phyloP scores from a whole-genome alignment of 2,329 filamentous ascomycete genomes.

The Ophiostoma fasciatum region DNA sequence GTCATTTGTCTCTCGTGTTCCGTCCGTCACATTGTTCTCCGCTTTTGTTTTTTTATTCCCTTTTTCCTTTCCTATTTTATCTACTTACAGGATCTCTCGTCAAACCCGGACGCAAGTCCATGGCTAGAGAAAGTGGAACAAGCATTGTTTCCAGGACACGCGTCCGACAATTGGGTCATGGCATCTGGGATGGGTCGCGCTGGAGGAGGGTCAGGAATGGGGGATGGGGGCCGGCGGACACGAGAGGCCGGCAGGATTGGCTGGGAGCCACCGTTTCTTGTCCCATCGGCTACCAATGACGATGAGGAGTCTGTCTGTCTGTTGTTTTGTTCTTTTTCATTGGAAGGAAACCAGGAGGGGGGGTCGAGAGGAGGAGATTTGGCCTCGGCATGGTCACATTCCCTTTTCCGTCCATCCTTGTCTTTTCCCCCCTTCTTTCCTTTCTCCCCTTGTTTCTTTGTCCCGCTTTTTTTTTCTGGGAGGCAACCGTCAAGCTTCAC shows the following conservation, averaged over 20 bases:
- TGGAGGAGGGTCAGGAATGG: no score
- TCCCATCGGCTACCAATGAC: no score
- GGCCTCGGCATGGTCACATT: no score
- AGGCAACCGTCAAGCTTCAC: no score
- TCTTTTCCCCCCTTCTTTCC: neutral
- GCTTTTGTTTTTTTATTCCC: neutral
- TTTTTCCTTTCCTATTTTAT: neutral
- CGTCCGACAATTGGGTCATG: no score
- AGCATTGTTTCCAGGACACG: neutral
- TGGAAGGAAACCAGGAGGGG: no score
- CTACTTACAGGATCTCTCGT: neutral
- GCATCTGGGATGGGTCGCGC: no score
- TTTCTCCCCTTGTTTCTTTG: neutral
- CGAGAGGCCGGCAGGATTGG: no score
- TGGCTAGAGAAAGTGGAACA: constrained; percentile 3
- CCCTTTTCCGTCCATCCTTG: neutral
- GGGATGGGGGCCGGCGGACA: no score
- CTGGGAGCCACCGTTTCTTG: no score
- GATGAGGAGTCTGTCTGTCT: neutral
- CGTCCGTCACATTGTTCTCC: neutral
- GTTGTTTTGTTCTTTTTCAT: neutral
- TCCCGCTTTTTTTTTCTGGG: neutral
- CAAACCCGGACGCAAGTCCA: constrained; percentile 5
- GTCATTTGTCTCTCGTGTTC: neutral
- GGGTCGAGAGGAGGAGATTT: no score